These are phyloP conservation scores for Allium fistulosum DNA, from an alignment of 106 monocot species.

Conservation along the genomic window DNA sequence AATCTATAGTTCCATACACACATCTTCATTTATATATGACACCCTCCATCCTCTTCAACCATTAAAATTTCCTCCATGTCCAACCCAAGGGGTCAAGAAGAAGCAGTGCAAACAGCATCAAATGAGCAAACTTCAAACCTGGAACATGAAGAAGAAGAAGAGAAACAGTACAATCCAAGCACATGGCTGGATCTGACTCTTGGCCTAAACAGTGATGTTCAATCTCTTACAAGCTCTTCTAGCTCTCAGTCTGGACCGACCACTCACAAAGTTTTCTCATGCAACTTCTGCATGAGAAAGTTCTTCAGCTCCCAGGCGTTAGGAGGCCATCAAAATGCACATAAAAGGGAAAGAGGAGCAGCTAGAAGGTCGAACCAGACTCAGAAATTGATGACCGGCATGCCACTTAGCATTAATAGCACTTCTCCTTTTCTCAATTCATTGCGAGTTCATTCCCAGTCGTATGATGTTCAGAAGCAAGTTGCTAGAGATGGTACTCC, in stretches of 20 bases:
- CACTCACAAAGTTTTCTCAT: constrained; percentile 43
- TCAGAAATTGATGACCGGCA: constrained; percentile 2
- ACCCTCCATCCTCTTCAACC: background rate
- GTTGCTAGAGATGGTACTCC: background rate
- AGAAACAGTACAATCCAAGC: too few relatives aligned
- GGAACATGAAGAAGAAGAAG: constrained; percentile 1
- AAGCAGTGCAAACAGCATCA: constrained; percentile 2
- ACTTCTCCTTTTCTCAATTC: constrained; percentile 6
- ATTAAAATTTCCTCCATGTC: too few relatives aligned
- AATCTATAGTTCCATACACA: too few relatives aligned
- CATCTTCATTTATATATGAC: background rate
- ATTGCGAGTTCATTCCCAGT: constrained; percentile 25
- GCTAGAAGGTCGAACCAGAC: constrained; percentile 20
- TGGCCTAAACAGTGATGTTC: constrained; percentile 2
- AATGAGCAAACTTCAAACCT: background rate
- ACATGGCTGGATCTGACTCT: constrained; percentile 22
- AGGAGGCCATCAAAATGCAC: constrained; percentile 66
- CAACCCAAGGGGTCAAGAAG: background rate
- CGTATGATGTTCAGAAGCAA: constrained; percentile 10
- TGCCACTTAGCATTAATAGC: background rate
- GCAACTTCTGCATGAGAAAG: constrained; percentile 68
- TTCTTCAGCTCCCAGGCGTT: constrained; percentile 61
- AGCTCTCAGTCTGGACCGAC: background rate
- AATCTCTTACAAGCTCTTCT: background rate
- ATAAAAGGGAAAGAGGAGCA: constrained; percentile 47